phyloP scores from a whole-genome alignment of 2,329 filamentous ascomycete species.

The Septoria petroselini region DNA sequence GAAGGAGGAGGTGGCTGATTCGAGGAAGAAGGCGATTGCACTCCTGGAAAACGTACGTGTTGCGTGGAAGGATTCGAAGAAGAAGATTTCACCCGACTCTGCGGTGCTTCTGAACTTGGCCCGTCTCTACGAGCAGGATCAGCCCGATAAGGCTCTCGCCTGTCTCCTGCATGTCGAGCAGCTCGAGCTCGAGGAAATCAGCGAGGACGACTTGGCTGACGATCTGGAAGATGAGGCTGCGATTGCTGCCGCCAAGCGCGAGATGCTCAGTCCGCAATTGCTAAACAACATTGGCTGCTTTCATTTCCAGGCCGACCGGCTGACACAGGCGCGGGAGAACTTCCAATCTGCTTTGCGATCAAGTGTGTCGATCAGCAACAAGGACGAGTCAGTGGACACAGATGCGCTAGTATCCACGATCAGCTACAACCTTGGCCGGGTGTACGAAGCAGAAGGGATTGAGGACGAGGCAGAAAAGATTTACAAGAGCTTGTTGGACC shows the following conservation, averaged over 20 bases:
- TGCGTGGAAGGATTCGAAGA: slow-evolving; percentile 91
- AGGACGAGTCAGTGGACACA: slow-evolving; percentile 59
- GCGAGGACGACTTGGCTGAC: slow-evolving; percentile 63
- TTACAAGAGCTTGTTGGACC: slow-evolving; percentile 79
- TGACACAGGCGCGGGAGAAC: slow-evolving; percentile 73
- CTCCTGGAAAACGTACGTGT: slow-evolving; percentile 80
- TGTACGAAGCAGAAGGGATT: slow-evolving; percentile 81
- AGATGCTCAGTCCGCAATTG: slow-evolving; percentile 80
- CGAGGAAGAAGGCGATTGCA: slow-evolving; percentile 80
- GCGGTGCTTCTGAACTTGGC: slow-evolving; percentile 89
- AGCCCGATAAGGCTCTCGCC: slow-evolving; percentile 85
- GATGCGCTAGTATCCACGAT: slow-evolving; percentile 94
- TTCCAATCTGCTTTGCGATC: slow-evolving; percentile 91
- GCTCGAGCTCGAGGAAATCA: slow-evolving; percentile 76
- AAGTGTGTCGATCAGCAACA: slow-evolving; percentile 77
- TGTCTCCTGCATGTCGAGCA: slow-evolving; percentile 91
- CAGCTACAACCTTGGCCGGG: slow-evolving; percentile 91
- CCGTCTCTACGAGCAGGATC: slow-evolving; percentile 79
- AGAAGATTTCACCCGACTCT: slow-evolving; percentile 73
- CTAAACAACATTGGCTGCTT: slow-evolving; percentile 98
- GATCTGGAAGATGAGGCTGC: slow-evolving; percentile 35
- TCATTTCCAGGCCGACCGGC: slow-evolving; percentile 82
- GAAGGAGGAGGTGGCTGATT: slow-evolving; percentile 82
- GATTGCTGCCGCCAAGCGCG: slow-evolving; percentile 58
- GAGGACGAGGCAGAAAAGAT: slow-evolving; percentile 80